phyloP scores from a whole-genome alignment of 257 asterid species.

The Nemophila menziesii region DNA sequence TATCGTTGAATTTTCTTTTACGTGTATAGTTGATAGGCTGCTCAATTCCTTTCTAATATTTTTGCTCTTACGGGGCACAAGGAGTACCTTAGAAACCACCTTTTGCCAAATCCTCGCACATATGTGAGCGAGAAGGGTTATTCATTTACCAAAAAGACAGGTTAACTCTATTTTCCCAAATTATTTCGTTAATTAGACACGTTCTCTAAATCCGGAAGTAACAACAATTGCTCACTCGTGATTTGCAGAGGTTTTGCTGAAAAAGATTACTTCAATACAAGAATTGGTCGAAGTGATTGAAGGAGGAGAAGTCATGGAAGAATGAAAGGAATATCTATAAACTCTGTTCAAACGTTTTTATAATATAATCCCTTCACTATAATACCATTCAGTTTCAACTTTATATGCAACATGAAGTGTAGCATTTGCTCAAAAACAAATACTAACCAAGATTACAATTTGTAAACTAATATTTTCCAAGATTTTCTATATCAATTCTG shows the following conservation, averaged over 20 bases:
- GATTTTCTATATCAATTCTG: too few relatives aligned
- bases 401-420: background rate
- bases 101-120: conserved; percentile 78
- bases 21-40: background rate
- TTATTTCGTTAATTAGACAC: background rate
- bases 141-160: conserved; percentile 67
- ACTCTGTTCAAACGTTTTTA: background rate
- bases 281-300: conserved; percentile 64
- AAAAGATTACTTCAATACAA: conserved; percentile 70
- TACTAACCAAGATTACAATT: background rate
- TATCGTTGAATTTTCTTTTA: too few relatives aligned
- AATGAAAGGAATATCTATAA: conserved; percentile 18
- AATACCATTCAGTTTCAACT: background rate
- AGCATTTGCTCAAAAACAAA: background rate
- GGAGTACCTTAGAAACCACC: conserved; percentile 69
- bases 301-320: conserved; percentile 90
- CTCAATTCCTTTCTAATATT: conserved; percentile 2
- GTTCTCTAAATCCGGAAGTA: background rate
- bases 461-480: too few relatives aligned
- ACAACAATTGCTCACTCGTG: background rate
- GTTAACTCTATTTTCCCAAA: conserved; percentile 18
- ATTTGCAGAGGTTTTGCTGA: conserved; percentile 62
- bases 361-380: background rate
- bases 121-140: conserved; percentile 65
- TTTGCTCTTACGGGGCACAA: conserved; percentile 44